Evolutionary conservation across 2,329 filamentous ascomycete genomes (phyloP).

Genomic region (Raffaelea albimanens): DNA sequence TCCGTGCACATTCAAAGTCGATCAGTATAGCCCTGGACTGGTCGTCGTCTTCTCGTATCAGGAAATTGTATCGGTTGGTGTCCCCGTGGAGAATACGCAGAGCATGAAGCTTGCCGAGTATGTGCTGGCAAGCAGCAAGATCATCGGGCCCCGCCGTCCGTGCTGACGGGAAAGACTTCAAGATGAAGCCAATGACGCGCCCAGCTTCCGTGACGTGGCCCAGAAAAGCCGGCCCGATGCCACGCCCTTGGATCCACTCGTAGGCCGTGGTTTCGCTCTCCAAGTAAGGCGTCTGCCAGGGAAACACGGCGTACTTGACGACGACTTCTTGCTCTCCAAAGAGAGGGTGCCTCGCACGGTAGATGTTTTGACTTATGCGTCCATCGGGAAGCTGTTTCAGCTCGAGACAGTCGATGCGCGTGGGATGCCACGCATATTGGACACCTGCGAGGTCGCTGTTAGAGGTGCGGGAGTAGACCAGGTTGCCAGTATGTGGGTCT

Average conservation of each 20-base stretch:
- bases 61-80: no score
- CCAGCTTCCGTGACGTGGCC: constrained; percentile 21
- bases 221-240: constrained; percentile 16
- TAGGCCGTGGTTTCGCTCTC: constrained; percentile 17
- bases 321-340: no score
- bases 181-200: constrained; percentile 21
- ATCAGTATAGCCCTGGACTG: no score
- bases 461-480: no score
- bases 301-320: constrained; percentile 16
- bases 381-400: constrained; percentile 15
- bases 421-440: constrained; percentile 23
- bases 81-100: no score
- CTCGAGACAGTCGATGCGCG: constrained; percentile 24
- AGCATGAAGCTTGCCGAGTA: no score
- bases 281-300: constrained; percentile 13
- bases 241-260: constrained; percentile 14
- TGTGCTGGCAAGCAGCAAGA: no score
- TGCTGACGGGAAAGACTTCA: no score
- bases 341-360: constrained; percentile 8
- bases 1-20: no score
- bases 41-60: no score
- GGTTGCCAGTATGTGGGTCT: no score
- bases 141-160: no score
- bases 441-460: constrained; percentile 22
- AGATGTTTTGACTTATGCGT: constrained; percentile 19